Evolutionary conservation across 1,284 basidiomycete genomes (phyloP).

Genomic region (Leccinum ambiguum): DNA sequence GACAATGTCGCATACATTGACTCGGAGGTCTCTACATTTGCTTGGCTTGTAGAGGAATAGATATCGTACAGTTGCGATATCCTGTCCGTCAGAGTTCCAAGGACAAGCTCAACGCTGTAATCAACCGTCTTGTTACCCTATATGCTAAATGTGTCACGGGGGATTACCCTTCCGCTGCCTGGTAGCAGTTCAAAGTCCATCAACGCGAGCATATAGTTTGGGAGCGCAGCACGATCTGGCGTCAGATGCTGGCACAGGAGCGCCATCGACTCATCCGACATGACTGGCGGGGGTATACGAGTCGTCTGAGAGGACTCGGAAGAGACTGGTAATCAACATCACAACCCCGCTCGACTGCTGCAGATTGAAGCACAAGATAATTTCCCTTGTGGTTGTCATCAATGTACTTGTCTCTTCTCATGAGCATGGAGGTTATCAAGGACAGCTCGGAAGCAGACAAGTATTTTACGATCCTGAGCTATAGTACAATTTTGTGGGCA

Average conservation of each 20-base stretch:
- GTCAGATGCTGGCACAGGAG: conserved; percentile 92
- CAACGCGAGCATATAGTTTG: conserved; percentile 93
- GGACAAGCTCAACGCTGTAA: conserved; percentile 52
- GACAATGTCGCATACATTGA: too few relatives aligned
- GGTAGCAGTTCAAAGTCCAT: conserved; percentile 79
- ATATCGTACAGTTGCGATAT: too few relatives aligned
- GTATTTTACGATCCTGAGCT: conserved; percentile 88
- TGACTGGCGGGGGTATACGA: too few relatives aligned
- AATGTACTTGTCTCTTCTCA: conserved; percentile 49
- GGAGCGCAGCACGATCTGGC: conserved; percentile 96
- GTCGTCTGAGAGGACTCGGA: too few relatives aligned
- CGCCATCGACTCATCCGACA: conserved; percentile 44
- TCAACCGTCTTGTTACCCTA: conserved; percentile 56
- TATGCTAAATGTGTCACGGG: conserved; percentile 88
- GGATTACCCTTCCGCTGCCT: conserved; percentile 53
- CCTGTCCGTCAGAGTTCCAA: conserved; percentile 35
- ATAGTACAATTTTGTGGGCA: conserved; percentile 96
- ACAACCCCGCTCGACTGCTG: too few relatives aligned
- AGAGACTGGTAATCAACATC: too few relatives aligned
- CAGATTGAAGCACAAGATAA: too few relatives aligned
- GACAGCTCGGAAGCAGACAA: conserved; percentile 76
- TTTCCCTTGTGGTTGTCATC: too few relatives aligned
- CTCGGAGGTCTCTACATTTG: too few relatives aligned
- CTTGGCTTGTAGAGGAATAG: too few relatives aligned
- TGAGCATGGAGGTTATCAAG: conserved; percentile 58